These are phyloP conservation scores for Boletus rubescentipes DNA, from an alignment of 768 basidiomycete genomes.

Conservation along the genomic window DNA sequence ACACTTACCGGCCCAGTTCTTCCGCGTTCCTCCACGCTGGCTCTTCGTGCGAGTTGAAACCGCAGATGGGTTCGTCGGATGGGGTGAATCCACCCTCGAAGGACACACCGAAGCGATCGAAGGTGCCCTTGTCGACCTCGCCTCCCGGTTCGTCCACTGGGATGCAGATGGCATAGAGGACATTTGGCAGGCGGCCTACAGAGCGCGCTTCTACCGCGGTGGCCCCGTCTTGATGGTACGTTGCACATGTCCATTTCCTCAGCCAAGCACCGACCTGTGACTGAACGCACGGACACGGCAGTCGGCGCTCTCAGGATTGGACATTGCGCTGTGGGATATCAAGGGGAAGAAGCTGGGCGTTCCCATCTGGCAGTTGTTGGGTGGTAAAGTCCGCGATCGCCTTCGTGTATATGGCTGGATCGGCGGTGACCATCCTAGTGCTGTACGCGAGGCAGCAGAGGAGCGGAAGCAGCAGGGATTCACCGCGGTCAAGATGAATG, in stretches of 20 bases:
- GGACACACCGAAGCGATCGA: conserved; percentile 73
- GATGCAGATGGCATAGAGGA: conserved; percentile 69
- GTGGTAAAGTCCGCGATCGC: conserved; percentile 63
- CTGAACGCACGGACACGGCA: conserved; percentile 8
- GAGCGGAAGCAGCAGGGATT: conserved; percentile 61
- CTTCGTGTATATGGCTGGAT: conserved; percentile 63
- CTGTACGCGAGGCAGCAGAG: conserved; percentile 52
- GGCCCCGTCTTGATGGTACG: conserved; percentile 68
- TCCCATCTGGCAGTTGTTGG: conserved; percentile 63
- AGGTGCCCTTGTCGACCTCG: conserved; percentile 61
- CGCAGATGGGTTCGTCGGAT: conserved; percentile 60
- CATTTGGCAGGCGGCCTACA: conserved; percentile 66
- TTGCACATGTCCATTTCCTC: not conserved
- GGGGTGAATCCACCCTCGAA: conserved; percentile 76
- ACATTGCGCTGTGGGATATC: conserved; percentile 77
- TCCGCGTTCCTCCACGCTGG: conserved; percentile 73
- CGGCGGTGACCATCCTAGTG: conserved; percentile 44
- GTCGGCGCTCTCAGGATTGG: conserved; percentile 58
- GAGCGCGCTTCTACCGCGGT: conserved; percentile 71
- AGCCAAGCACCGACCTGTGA: not conserved
- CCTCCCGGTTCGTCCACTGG: conserved; percentile 56
- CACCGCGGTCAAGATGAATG: conserved; percentile 75
- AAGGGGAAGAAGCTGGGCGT: conserved; percentile 76
- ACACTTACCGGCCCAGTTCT: conserved; percentile 36
- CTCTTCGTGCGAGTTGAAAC: conserved; percentile 72